Base-by-base conservation (phyloP, 129 eudicot genomes). In the Flaveria sonorensis region DNA sequence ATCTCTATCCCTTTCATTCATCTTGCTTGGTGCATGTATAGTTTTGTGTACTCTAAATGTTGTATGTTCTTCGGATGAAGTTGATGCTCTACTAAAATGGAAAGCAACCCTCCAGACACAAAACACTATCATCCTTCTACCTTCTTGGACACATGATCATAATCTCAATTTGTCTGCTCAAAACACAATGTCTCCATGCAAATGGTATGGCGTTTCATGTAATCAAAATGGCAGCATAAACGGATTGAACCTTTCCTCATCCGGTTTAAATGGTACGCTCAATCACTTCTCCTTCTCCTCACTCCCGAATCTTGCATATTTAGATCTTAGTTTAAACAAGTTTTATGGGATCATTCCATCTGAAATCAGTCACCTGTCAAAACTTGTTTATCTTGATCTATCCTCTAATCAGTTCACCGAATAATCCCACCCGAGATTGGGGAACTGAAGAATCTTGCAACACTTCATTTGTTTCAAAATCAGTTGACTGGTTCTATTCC, bases 181-280 rank as follows among this genome's bases (percentile, higher is more conserved):
- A 47, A 1, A 2, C 6, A 75, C 47, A 8, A 7, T 56, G 39
- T 57, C 62, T 19, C 77, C 83, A 24, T 83, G 86, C 76, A 73
- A 21, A 50, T 83, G 86, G 86, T 55, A 61, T 32, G 86, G 86
- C 7, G 79, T 82, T 82, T 76, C 75, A 9, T 82, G 86, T 77
- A 67, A 72, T 36, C 15, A 30, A n/a, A 16, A 50, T 2, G 83
- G 83, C 15, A 47, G 77, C 69, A 43, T 83, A 30, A 23, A 10
- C 26, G 6, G 70, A 12, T 26, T 82, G 75, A 68, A 55, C 66
- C 78, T 76, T 36, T 23, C 73, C 0, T 50, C 64, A 11, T 70
- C 78, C 10, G 19, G 81, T 24, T 30, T 81, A 24, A 74, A 2
- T 3, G 84, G 76, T 59, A 76, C 85, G 0, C 81, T 82, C 3